Percentiles rank a stretch among this genome's conserved stretches.
Evolutionary conservation across 139 green algal species (phyloP).

Genomic region (Tetraselmis striata): DNA sequence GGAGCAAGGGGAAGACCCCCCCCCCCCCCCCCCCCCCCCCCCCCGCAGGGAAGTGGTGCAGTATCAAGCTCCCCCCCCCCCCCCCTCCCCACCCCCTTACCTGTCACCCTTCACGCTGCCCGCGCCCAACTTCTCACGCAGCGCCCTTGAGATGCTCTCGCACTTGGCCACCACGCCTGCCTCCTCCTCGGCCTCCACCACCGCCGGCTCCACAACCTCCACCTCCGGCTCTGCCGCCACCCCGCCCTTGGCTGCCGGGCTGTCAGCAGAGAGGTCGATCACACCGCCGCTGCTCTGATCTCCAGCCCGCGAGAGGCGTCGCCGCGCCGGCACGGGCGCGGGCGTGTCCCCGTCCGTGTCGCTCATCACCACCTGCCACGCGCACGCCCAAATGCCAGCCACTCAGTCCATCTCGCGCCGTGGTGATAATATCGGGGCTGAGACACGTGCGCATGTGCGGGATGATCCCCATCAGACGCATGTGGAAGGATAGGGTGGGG

Average conservation of each 20-base stretch:
- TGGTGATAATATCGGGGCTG: no score
- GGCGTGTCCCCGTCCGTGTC: neutral
- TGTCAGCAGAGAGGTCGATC: neutral
- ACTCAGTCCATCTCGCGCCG: no score
- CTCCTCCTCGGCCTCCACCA: conserved; percentile 22
- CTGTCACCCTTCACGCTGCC: conserved; percentile 16
- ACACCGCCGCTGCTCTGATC: neutral
- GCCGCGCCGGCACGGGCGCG: no score
- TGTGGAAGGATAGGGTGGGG: no score
- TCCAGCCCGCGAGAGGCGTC: neutral
- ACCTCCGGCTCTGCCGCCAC: neutral
- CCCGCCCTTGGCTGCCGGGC: no score
- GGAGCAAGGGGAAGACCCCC: neutral
- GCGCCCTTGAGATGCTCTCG: conserved; percentile 33
- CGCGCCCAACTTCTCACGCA: conserved; percentile 24
- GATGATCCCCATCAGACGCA: no score
- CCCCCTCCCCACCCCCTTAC: conserved; percentile 6
- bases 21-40: conserved; percentile 3
- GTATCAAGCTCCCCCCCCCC: conserved; percentile 20
- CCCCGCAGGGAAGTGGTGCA: no score
- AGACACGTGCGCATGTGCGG: no score
- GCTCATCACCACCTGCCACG: neutral
- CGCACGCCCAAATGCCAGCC: neutral
- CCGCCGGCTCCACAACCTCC: conserved; percentile 19
- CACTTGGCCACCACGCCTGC: conserved; percentile 36